These are phyloP conservation scores for Trichophyton schoenleinii DNA, from an alignment of 2,329 filamentous ascomycete genomes.

Conservation along the genomic window DNA sequence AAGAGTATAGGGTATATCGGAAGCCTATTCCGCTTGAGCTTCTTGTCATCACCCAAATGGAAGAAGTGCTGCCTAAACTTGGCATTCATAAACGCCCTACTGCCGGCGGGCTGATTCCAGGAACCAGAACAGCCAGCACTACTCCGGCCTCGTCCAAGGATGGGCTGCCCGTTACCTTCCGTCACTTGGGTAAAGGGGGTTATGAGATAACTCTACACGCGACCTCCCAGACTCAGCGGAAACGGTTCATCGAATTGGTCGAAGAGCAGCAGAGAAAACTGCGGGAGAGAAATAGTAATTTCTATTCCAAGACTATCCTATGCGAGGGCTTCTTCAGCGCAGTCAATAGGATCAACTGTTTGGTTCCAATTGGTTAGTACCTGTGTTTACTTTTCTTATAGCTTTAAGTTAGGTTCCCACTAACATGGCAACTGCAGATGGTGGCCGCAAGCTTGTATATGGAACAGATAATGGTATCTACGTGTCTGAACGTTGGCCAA, in stretches of 20 bases:
- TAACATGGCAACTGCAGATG: slow-evolving; percentile 47
- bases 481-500: slow-evolving; percentile 78
- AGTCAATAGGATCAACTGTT: slow-evolving; percentile 82
- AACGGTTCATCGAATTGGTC: slow-evolving; percentile 96
- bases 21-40: slow-evolving; percentile 91
- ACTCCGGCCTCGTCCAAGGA: slow-evolving; percentile 48
- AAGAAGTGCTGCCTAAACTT: slow-evolving; percentile 73
- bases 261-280: slow-evolving; percentile 80
- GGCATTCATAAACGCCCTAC: slow-evolving; percentile 77
- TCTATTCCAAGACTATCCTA: slow-evolving; percentile 54
- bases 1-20: slow-evolving; percentile 90
- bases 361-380: slow-evolving; percentile 70
- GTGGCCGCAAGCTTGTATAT: slow-evolving; percentile 84
- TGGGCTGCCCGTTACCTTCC: slow-evolving; percentile 90
- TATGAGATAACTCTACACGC: slow-evolving; percentile 88
- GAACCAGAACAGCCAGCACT: slow-evolving; percentile 41
- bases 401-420: slow-evolving; percentile 3
- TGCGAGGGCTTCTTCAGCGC: slow-evolving; percentile 86
- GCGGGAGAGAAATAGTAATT: slow-evolving; percentile 57
- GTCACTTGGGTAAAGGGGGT: slow-evolving; percentile 86
- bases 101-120: slow-evolving; percentile 59
- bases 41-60: slow-evolving; percentile 90
- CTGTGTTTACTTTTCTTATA: neutral
- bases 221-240: slow-evolving; percentile 68
- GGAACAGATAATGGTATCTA: slow-evolving; percentile 92